Evolutionary conservation across 495 filamentous ascomycete species (phyloP).

Genomic region (Neurospora sp.): DNA sequence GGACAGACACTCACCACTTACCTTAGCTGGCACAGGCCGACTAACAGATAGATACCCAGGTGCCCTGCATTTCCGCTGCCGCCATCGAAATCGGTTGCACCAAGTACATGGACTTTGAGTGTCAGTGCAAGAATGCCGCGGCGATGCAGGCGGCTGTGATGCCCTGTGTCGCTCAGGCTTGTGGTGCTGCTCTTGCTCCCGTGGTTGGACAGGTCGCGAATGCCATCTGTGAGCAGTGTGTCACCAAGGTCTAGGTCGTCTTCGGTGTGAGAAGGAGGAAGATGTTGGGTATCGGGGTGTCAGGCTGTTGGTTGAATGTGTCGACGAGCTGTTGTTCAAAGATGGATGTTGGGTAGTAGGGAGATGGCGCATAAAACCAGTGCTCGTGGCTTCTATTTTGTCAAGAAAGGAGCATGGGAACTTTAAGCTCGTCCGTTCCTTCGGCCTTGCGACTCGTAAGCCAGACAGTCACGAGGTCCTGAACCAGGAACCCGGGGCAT

Average conservation of each 20-base stretch:
- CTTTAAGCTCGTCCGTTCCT: background rate
- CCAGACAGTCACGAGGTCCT: background rate
- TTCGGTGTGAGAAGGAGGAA: background rate
- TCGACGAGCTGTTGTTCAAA: background rate
- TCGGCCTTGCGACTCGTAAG: background rate
- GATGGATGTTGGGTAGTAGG: background rate
- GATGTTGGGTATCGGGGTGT: too few species aligned
- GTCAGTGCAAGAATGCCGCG: slow-evolving; percentile 7
- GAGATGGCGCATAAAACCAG: background rate
- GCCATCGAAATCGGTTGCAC: slow-evolving; percentile 8
- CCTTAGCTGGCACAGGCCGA: background rate
- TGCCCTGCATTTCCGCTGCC: slow-evolving; percentile 1
- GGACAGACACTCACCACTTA: background rate
- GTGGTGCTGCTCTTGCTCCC: slow-evolving; percentile 2
- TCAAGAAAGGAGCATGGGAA: background rate
- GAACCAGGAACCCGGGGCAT: background rate
- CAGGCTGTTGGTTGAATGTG: background rate
- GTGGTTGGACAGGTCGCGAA: slow-evolving; percentile 4
- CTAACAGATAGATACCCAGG: background rate
- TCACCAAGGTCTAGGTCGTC: background rate
- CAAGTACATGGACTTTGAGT: slow-evolving; percentile 5
- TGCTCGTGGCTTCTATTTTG: background rate
- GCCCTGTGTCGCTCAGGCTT: slow-evolving; percentile 4
- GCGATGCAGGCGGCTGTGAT: slow-evolving; percentile 7
- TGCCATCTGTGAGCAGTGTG: slow-evolving; percentile 8